phyloP scores from a whole-genome alignment of 148 eudicot species.

The Vaccinium vitisidaea region DNA sequence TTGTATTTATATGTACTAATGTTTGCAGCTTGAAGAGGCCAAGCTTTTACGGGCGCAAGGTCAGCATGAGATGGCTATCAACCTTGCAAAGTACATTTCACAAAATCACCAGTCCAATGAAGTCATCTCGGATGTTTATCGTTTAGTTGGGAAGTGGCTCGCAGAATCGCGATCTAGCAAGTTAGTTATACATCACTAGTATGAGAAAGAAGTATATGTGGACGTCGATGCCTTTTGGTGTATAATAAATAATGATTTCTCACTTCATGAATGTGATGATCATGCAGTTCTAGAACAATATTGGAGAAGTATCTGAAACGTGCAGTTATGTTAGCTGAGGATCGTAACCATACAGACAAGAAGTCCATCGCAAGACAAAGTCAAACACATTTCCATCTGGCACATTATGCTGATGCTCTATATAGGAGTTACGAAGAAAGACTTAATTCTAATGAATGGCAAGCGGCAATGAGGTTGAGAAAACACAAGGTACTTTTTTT shows the following conservation, averaged over 20 bases:
- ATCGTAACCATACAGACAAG: conserved; percentile 39
- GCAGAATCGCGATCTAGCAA: conserved; percentile 97
- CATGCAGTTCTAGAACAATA: conserved; percentile 91
- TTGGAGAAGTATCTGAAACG: conserved; percentile 86
- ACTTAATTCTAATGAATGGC: conserved; percentile 91
- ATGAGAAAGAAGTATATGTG: not conserved
- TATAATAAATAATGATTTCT: not conserved
- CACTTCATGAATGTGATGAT: conserved; percentile 6
- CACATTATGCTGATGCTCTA: conserved; percentile 92
- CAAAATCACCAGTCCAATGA: conserved; percentile 55
- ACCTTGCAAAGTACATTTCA: conserved; percentile 79
- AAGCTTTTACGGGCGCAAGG: conserved; percentile 92
- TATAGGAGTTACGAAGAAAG: conserved; percentile 90
- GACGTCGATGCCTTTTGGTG: not conserved
- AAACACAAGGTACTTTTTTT: conserved; percentile 71
- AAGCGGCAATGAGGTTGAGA: conserved; percentile 89
- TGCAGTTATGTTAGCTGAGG: conserved; percentile 73
- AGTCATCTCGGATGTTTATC: conserved; percentile 79
- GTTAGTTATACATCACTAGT: conserved; percentile 38
- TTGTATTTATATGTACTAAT: not conserved
- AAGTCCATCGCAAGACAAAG: conserved; percentile 58
- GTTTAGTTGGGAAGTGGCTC: conserved; percentile 96
- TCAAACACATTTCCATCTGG: conserved; percentile 93
- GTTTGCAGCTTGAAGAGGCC: conserved; percentile 92
- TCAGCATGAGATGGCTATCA: conserved; percentile 91